Evolutionary conservation across 495 filamentous ascomycete genomes (phyloP).

Genomic region (Daldinia grandis): DNA sequence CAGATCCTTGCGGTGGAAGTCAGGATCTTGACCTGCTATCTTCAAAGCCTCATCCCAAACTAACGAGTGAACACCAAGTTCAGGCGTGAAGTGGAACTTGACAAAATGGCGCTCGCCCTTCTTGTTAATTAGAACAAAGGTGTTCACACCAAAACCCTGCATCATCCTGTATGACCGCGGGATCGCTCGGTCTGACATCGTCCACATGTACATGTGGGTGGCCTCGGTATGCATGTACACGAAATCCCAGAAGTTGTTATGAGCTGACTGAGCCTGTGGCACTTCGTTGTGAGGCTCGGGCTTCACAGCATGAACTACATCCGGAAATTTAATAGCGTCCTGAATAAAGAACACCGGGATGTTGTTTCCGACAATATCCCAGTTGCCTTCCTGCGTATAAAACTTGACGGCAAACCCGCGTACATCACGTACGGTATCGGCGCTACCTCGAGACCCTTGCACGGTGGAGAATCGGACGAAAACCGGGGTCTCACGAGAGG

Average conservation of each 20-base stretch:
- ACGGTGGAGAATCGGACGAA: constrained; percentile 88
- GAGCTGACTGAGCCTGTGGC: constrained; percentile 68
- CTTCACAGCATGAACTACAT: constrained; percentile 81
- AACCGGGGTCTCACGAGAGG: constrained; percentile 77
- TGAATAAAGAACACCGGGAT: constrained; percentile 78
- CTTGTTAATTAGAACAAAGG: constrained; percentile 75
- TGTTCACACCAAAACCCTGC: constrained; percentile 92
- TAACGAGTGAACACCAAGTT: constrained; percentile 81
- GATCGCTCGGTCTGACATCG: constrained; percentile 80
- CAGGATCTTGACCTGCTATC: constrained; percentile 80
- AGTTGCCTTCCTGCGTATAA: constrained; percentile 70
- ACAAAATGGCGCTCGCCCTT: constrained; percentile 78
- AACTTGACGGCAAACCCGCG: constrained; percentile 65
- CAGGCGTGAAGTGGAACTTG: constrained; percentile 83
- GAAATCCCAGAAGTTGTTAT: constrained; percentile 72
- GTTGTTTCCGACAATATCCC: constrained; percentile 71
- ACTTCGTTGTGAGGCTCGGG: constrained; percentile 83
- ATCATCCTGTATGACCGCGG: constrained; percentile 88
- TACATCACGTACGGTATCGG: constrained; percentile 25
- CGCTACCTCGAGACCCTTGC: constrained; percentile 70
- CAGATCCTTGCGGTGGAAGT: constrained; percentile 88
- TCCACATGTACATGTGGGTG: constrained; percentile 87
- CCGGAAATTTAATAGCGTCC: constrained; percentile 77
- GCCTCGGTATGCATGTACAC: constrained; percentile 72
- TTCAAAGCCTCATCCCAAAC: constrained; percentile 92